phyloP scores from a whole-genome alignment of 306 rosid genomes.

The Quercus suber region DNA sequence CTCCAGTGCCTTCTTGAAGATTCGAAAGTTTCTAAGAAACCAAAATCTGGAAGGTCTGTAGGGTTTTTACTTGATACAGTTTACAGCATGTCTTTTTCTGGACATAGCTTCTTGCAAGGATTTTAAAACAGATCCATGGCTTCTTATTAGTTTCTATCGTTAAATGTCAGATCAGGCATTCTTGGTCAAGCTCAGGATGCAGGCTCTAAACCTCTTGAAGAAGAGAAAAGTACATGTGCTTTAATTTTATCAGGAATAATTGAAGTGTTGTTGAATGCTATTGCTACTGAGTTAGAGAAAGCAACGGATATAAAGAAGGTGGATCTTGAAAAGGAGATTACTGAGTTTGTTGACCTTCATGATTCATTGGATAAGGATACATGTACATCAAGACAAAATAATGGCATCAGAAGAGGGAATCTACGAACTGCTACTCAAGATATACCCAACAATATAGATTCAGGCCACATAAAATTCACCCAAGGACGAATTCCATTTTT shows the following conservation, averaged over 20 bases:
- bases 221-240: constrained; percentile 21
- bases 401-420: constrained; percentile 27
- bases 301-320: constrained; percentile 26
- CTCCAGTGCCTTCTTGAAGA: constrained; percentile 25
- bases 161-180: constrained; percentile 31
- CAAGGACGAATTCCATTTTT: constrained; percentile 30
- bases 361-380: constrained; percentile 24
- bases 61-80: background rate
- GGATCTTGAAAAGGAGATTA: constrained; percentile 37
- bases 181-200: constrained; percentile 26
- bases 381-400: constrained; percentile 16
- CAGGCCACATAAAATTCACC: constrained; percentile 20
- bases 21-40: constrained; percentile 25
- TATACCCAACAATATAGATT: constrained; percentile 9
- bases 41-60: constrained; percentile 30
- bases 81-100: background rate
- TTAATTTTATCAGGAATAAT: constrained; percentile 31
- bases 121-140: background rate
- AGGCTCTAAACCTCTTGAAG: constrained; percentile 30
- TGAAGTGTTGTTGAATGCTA: constrained; percentile 34
- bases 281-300: constrained; percentile 37
- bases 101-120: background rate
- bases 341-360: constrained; percentile 24
- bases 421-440: constrained; percentile 9
- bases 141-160: constrained; percentile 6